Percentiles rank a stretch among this genome's conserved stretches.
Evolutionary conservation across 139 green algal genomes (phyloP).

Genomic region (Pseudopediastrum boryanum): DNA sequence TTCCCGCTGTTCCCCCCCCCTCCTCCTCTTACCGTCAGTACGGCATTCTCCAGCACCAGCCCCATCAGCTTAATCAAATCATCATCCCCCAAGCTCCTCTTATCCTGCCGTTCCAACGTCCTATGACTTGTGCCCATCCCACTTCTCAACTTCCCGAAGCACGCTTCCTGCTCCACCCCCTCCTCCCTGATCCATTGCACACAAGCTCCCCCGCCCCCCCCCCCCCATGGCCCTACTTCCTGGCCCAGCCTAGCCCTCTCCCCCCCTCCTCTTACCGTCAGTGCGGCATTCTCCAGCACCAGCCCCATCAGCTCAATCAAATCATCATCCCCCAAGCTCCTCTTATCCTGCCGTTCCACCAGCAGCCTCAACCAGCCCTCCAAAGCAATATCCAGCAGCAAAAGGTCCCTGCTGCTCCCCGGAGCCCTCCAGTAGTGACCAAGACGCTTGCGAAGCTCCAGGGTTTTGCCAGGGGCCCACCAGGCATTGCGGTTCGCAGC

Average conservation of each 20-base stretch:
- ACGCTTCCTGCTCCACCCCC: too few relatives aligned
- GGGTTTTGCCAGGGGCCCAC: conserved; percentile 93
- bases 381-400: conserved; percentile 92
- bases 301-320: conserved; percentile 62
- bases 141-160: too few relatives aligned
- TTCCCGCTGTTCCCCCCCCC: too few relatives aligned
- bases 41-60: conserved; percentile 71
- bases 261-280: conserved; percentile 25
- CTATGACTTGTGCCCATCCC: too few relatives aligned
- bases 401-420: conserved; percentile 73
- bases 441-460: conserved; percentile 76
- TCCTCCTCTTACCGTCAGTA: too few relatives aligned
- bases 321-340: conserved; percentile 57
- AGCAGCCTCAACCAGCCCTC: conserved; percentile 84
- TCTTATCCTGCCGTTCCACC: conserved; percentile 72
- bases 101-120: conserved; percentile 81
- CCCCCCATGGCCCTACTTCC: too few relatives aligned
- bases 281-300: conserved; percentile 66
- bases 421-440: conserved; percentile 68
- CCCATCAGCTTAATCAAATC: conserved; percentile 64
- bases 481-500: conserved; percentile 83
- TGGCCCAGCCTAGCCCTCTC: background rate
- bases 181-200: too few relatives aligned
- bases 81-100: conserved; percentile 43
- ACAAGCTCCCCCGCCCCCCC: too few relatives aligned